A percentile compares a stretch with the other conserved stretches of the same genome.
phyloP scores from a whole-genome alignment of 1,284 basidiomycete species.

The Exobasidium cylindrosporum region DNA sequence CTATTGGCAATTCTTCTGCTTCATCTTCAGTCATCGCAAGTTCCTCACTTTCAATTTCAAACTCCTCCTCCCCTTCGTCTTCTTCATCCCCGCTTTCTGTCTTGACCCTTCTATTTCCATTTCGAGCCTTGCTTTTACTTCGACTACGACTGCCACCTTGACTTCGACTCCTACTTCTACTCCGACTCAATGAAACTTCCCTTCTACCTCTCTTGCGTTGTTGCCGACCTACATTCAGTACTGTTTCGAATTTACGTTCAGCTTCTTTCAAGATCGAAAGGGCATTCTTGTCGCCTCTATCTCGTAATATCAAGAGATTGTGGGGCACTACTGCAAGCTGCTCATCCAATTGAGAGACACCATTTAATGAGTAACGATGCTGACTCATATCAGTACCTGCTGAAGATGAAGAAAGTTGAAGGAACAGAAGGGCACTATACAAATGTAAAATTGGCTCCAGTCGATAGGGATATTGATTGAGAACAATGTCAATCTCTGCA shows the following conservation, averaged over 20 bases:
- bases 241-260: conserved; percentile 3
- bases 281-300: not conserved
- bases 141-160: not conserved
- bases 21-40: not conserved
- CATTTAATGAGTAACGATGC: not conserved
- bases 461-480: conserved; percentile 3
- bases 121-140: conserved; percentile 8
- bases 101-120: not conserved
- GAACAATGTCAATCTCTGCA: conserved; percentile 6
- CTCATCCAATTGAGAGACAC: not conserved
- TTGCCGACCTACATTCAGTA: not conserved
- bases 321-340: conserved; percentile 1
- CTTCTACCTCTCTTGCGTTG: not conserved
- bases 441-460: conserved; percentile 6
- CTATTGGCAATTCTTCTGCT: not conserved
- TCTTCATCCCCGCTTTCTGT: not conserved
- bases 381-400: not conserved
- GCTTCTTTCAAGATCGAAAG: not conserved
- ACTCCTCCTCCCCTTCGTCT: not conserved
- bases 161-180: conserved; percentile 6
- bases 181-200: conserved; percentile 2
- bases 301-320: not conserved
- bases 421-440: conserved; percentile 8
- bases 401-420: not conserved
- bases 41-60: not conserved